Evolutionary conservation across 441 rosid genomes (phyloP).

Genomic region (Sinapis alba): DNA sequence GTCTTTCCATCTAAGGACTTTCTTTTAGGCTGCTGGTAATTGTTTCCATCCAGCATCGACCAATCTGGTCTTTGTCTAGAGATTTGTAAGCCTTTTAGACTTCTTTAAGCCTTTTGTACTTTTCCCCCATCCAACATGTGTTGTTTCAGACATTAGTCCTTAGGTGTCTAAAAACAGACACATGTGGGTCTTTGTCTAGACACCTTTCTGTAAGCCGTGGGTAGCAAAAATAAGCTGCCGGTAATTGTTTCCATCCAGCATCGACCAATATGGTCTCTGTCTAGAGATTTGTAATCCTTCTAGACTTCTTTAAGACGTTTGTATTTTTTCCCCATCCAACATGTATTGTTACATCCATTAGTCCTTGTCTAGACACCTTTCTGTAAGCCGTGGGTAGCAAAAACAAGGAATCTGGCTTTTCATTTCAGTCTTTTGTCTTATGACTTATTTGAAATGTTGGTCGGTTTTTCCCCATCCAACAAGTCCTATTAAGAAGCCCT

Average conservation of each 20-base stretch:
- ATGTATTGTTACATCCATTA: too few relatives aligned
- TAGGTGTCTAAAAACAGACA: neutral
- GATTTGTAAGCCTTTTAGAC: neutral
- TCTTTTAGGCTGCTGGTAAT: neutral
- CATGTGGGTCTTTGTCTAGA: neutral
- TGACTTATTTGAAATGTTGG: neutral
- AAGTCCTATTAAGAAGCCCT: neutral
- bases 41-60: neutral
- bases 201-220: neutral
- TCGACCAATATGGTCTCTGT: too few relatives aligned
- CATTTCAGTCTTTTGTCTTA: neutral
- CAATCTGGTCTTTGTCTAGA: neutral
- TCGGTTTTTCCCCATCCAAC: neutral
- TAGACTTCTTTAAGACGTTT: too few relatives aligned
- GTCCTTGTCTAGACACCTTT: neutral
- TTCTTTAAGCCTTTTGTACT: neutral
- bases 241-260: too few relatives aligned
- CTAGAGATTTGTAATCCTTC: too few relatives aligned
- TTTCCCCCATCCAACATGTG: neutral
- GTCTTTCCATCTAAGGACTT: neutral
- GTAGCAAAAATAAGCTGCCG: neutral
- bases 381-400: neutral
- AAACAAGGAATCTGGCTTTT: neutral
- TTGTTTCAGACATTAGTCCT: neutral
- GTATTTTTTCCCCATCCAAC: neutral